Percentiles rank a stretch among this genome's conserved stretches.
Conservation (phyloP, 2,329 filamentous ascomycete species). For the Cryphonectria radicalis region DNA sequence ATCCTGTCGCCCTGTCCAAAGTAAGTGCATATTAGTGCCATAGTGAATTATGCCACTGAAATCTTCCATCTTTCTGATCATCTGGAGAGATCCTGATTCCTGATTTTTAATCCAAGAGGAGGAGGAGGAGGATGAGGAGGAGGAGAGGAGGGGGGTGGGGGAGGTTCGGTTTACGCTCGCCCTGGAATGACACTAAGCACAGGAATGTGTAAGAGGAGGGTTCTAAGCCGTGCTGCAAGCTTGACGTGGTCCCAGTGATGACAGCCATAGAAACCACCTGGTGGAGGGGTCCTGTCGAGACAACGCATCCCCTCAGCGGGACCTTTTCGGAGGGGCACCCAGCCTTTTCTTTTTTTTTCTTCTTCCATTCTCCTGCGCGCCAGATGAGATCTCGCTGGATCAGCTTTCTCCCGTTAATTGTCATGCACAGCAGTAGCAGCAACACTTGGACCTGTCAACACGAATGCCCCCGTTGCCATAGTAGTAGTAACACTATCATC, state of each 20-base stretch:
- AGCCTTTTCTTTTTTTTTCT: too few species aligned
- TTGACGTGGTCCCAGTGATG: constrained; percentile 9
- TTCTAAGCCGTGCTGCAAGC: background rate
- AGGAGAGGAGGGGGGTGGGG: background rate
- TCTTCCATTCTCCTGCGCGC: background rate
- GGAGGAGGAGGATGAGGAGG: too few species aligned
- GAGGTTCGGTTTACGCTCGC: background rate
- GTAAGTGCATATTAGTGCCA: background rate
- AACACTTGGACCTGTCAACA: background rate
- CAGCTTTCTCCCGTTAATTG: background rate
- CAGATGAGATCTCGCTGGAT: background rate
- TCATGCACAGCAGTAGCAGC: background rate
- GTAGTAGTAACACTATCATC: background rate
- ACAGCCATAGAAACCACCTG: background rate
- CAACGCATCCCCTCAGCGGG: background rate
- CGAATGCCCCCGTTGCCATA: background rate
- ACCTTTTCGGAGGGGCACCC: background rate
- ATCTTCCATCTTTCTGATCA: background rate
- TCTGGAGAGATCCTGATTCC: background rate
- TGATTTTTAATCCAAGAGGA: background rate
- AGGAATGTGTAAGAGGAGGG: background rate
- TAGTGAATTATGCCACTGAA: background rate
- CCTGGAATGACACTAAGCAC: background rate
- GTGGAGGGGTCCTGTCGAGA: background rate
- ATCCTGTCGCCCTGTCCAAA: background rate